These are phyloP conservation scores for Allantophomopsis lycopodina DNA, from an alignment of 2,329 filamentous ascomycete genomes.

Conservation along the genomic window DNA sequence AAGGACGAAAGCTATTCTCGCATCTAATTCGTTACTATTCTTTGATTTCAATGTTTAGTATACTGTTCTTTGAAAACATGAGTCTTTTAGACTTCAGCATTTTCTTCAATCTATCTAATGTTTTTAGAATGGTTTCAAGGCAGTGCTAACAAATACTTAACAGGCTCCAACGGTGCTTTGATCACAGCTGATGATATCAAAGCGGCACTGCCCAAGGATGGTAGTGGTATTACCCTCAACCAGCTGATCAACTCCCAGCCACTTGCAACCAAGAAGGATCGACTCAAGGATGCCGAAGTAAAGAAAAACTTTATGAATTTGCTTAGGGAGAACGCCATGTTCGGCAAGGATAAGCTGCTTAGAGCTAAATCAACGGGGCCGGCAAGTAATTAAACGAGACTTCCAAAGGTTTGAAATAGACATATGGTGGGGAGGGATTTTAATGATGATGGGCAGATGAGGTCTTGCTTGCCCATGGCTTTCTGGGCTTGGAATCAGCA, in stretches of 20 bases:
- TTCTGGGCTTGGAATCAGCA: too few relatives aligned
- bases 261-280: slow-evolving; percentile 32
- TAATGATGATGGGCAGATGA: too few relatives aligned
- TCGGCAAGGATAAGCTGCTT: slow-evolving; percentile 39
- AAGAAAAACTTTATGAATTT: slow-evolving; percentile 43
- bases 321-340: slow-evolving; percentile 40
- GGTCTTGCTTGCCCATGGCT: too few relatives aligned
- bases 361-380: slow-evolving; percentile 4
- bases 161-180: too few relatives aligned
- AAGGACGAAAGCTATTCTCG: neutral
- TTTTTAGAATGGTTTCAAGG: too few relatives aligned
- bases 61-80: too few relatives aligned
- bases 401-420: too few relatives aligned
- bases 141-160: too few relatives aligned
- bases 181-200: slow-evolving; percentile 39
- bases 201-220: slow-evolving; percentile 32
- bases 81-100: too few relatives aligned
- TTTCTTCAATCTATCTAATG: too few relatives aligned
- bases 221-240: slow-evolving; percentile 36
- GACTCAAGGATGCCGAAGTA: slow-evolving; percentile 30
- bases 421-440: too few relatives aligned
- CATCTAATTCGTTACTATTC: neutral
- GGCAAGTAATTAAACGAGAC: too few relatives aligned
- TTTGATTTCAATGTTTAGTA: neutral
- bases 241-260: slow-evolving; percentile 40